These are phyloP conservation scores for Datura wrightii DNA, from an alignment of 257 asterid genomes.

Conservation along the genomic window DNA sequence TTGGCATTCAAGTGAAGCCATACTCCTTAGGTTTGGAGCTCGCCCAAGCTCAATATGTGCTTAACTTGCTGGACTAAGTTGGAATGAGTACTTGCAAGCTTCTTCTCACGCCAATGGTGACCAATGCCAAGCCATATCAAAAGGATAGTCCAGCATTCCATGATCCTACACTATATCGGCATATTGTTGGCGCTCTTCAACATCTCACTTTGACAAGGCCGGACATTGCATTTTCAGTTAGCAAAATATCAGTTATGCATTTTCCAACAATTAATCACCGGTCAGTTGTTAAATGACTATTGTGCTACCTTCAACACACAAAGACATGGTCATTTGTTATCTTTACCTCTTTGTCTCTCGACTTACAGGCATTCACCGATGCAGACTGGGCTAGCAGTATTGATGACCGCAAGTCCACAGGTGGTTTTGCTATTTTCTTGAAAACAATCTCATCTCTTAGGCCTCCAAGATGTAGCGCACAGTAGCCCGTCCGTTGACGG, in stretches of 20 bases:
- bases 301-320: not conserved
- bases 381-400: not conserved
- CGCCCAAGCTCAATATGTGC: not conserved
- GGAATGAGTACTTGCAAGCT: not conserved
- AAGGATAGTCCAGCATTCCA: no score
- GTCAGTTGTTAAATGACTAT: not conserved
- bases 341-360: not conserved
- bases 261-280: not conserved
- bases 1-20: no score
- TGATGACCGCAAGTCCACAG: not conserved
- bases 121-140: no score
- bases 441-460: no score
- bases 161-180: no score
- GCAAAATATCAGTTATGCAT: not conserved
- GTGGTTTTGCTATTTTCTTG: not conserved
- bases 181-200: no score
- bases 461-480: no score
- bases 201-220: no score
- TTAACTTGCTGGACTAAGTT: not conserved
- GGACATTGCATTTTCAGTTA: not conserved
- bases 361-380: not conserved
- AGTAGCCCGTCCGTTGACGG: no score
- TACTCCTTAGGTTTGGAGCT: no score
- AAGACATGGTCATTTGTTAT: not conserved
- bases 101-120: not conserved